These are phyloP conservation scores for Torrubiellomyces zombiae DNA, from an alignment of 2,329 filamentous ascomycete species.

Conservation along the genomic window DNA sequence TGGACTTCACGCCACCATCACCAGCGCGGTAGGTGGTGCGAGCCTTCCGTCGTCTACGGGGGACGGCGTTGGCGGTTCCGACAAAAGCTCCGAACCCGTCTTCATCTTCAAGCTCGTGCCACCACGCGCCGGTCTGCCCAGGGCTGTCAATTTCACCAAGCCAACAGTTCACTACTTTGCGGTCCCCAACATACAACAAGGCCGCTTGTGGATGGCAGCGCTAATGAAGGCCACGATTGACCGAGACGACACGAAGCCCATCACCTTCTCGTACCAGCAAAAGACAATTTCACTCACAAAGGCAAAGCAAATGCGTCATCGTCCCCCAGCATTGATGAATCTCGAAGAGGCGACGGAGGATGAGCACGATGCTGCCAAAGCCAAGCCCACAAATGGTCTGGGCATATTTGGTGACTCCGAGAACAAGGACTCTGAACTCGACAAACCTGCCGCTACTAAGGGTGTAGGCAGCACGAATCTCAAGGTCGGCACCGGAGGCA, in stretches of 20 bases:
- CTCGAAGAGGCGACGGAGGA: constrained; percentile 28
- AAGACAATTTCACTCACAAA: constrained; percentile 89
- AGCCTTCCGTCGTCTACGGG: constrained; percentile 37
- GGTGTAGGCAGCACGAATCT: constrained; percentile 17
- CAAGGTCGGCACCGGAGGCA: constrained; percentile 12
- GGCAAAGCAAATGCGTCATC: constrained; percentile 71
- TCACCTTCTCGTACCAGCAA: constrained; percentile 88
- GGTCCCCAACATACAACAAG: constrained; percentile 75
- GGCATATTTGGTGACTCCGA: constrained; percentile 27
- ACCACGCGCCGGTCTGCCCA: constrained; percentile 69
- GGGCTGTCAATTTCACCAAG: constrained; percentile 93
- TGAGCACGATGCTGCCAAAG: constrained; percentile 7
- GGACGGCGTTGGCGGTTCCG: constrained; percentile 14
- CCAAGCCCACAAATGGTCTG: constrained; percentile 18
- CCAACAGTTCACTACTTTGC: constrained; percentile 96
- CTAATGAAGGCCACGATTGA: constrained; percentile 98
- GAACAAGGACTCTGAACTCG: constrained; percentile 25
- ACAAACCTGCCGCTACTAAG: constrained; percentile 19
- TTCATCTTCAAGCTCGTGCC: constrained; percentile 98
- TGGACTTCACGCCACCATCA: constrained; percentile 79
- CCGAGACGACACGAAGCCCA: constrained; percentile 61
- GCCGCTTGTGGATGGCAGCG: constrained; percentile 93
- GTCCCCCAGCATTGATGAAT: constrained; percentile 77
- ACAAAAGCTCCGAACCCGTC: constrained; percentile 49
- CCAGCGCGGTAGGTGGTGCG: constrained; percentile 51